Base-by-base conservation (phyloP, 2,329 filamentous ascomycete genomes). In the Venturia pyrina region DNA sequence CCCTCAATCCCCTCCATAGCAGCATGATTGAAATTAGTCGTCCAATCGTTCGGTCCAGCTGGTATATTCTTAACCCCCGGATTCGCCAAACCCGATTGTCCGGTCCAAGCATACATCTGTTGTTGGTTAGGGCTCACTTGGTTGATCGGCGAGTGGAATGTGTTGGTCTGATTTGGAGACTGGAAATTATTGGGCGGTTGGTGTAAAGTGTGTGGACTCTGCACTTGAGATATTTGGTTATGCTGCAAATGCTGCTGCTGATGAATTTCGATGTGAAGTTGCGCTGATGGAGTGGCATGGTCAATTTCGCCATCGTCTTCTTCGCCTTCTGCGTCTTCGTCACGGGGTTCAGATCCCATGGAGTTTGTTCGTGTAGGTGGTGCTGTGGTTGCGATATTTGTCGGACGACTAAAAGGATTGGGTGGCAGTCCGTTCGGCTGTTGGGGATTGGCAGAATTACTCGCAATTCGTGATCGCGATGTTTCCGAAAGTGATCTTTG, bases 401-500 rank as follows among this genome's bases (percentile, higher is more conserved):
- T 56, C 6, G 64, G 50, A 21, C 59, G 64, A 28, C 57, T 50
- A 15, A 32, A 46, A 0, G 61, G 41, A 15, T 65, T 28, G 5
- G 46, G 44, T 57, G 46, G 62, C 57, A 40, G 28, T 32, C 44
- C 28, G 32, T 57, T 65, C 3, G 43, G 48, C 11, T 32, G 40
- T 19, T 59, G 28, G 10, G 15, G 11, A n/a, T 37, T 59, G 53
- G 28, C 53, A 37, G 32, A 4, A 37, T 37, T 37, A 11, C 53
- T 62, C 21, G 24, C 62, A 34, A 5, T 66, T 46, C 21, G 62
- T 57, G 11, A 59, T 66, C 28, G 64, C 50, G 66, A 48, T 8
- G 66, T 11, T 24, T 67, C 59, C 34, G 67, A 65, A 28, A 78
- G 66, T 48, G 72, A 71, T 67, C 74, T 73, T 65, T 78, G 76